Evolutionary conservation across 805 yeast species (phyloP).

Genomic region (Saccharomycopsis sp.): DNA sequence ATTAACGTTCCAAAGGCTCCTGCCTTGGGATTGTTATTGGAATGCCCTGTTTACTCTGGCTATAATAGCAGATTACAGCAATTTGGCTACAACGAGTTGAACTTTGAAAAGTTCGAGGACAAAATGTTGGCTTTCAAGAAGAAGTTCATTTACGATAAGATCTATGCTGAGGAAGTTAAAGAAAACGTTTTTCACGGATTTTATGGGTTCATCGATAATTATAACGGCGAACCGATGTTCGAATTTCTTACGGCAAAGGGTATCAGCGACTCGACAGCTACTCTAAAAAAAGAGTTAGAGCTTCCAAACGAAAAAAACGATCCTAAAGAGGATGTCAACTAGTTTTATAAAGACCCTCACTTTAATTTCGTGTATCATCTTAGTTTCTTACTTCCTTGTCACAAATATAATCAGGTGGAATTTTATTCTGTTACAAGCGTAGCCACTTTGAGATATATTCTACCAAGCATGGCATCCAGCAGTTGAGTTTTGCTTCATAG

Average conservation of each 20-base stretch:
- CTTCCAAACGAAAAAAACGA: slow-evolving; percentile 3
- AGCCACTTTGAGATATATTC: too few relatives aligned
- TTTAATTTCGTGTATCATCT: too few relatives aligned
- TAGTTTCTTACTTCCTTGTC: too few relatives aligned
- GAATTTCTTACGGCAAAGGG: slow-evolving; percentile 35
- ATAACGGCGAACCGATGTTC: slow-evolving; percentile 57
- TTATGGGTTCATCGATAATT: slow-evolving; percentile 83
- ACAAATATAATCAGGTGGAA: too few relatives aligned
- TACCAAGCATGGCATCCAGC: too few relatives aligned
- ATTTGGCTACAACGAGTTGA: slow-evolving; percentile 71
- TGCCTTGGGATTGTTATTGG: slow-evolving; percentile 83
- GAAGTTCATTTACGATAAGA: slow-evolving; percentile 85
- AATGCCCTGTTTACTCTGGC: slow-evolving; percentile 85
- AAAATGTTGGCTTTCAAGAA: slow-evolving; percentile 83
- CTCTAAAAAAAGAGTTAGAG: neutral
- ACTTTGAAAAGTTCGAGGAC: slow-evolving; percentile 54
- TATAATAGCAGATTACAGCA: slow-evolving; percentile 65
- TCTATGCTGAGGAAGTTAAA: slow-evolving; percentile 80
- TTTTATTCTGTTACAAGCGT: too few relatives aligned
- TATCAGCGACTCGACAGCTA: slow-evolving; percentile 5
- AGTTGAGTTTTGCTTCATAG: too few relatives aligned
- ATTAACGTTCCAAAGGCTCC: slow-evolving; percentile 97
- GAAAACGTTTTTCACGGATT: slow-evolving; percentile 89
- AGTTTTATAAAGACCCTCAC: neutral
- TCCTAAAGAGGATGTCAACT: neutral